Evolutionary conservation across 257 asterid genomes (phyloP), one percentile per base, ranked within the genome.

Genomic region (Gardenia jasminoides): DNA sequence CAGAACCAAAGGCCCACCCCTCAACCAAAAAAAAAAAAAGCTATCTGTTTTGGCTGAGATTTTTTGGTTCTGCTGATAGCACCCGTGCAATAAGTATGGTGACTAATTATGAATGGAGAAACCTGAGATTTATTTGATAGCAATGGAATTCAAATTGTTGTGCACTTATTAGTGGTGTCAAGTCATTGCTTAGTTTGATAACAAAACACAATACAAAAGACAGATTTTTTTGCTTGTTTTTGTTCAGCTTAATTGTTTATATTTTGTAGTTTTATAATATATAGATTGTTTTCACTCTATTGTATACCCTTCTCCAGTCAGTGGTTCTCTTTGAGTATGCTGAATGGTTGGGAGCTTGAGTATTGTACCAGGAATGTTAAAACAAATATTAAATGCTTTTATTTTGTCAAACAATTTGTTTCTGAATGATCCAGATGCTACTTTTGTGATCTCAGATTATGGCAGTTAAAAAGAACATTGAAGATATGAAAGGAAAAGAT

Each of bases 391-490:
- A 30, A 17, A 39, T 43, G 28, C 30, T 75, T 36, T 10, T 70
- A 12, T 26, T 39, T 0, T 20, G 65, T 43, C 36, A 56, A 39
- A 67, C 52, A 36, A 36, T 58, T 33, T 12, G 44, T 43, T 47
- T 79, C 41, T 22, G 78, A 76, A 83, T 76, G 80, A 39, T 79
- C 56, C 44, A 47, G 47, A 74, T 70, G 79, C 24, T 43, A 47
- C 73, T 70, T 70, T 61, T 77, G 39, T 72, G 72, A 3, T 85
- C 3, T 76, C 87, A 94, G 98, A 84, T 92, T 80, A 94, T 94
- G 92, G 94, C 98, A 58, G 91, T 94, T 76, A 94, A 94, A 90
- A 94, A 94, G 78, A 84, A 86, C 88, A 94, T 94, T 78, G 98
- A 94, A 85, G 97, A 89, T 86, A 76, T 92, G 77, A 97, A 92